Percentiles rank a stretch among this genome's conserved stretches.
These are phyloP conservation scores for Dinochytrium kinnereticum DNA, from an alignment of 371 early-diverging fungal species.

Conservation along the genomic window DNA sequence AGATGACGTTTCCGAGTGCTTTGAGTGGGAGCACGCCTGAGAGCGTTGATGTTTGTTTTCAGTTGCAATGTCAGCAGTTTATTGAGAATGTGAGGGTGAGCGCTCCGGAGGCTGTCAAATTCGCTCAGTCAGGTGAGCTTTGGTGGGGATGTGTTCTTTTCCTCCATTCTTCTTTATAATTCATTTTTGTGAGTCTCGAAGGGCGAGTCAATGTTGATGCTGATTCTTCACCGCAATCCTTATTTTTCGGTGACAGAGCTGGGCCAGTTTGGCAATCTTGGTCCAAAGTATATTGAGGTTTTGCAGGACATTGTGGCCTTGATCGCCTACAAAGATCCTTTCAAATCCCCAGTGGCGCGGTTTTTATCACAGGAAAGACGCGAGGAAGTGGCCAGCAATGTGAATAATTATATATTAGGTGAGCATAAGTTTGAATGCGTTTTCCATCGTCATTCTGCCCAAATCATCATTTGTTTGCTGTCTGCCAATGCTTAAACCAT, in stretches of 20 bases:
- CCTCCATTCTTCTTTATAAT: too few species aligned
- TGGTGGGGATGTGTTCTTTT: too few species aligned
- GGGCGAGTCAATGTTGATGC: background rate
- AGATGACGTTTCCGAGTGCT: constrained; percentile 21
- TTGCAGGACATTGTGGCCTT: constrained; percentile 50
- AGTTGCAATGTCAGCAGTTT: constrained; percentile 52
- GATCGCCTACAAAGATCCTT: constrained; percentile 55
- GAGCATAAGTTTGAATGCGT: too few species aligned
- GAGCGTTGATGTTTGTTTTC: constrained; percentile 39
- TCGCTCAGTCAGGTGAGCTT: constrained; percentile 48
- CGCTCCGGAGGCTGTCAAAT: constrained; percentile 46
- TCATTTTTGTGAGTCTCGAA: constrained; percentile 7
- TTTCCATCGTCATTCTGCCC: too few species aligned
- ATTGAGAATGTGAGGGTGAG: constrained; percentile 46
- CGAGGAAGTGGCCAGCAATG: constrained; percentile 46
- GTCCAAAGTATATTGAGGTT: constrained; percentile 33
- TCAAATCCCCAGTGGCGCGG: constrained; percentile 45
- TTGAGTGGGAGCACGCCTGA: constrained; percentile 33
- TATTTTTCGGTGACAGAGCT: constrained; percentile 45
- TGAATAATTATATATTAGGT: constrained; percentile 53
- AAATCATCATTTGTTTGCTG: too few species aligned
- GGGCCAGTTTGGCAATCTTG: constrained; percentile 31
- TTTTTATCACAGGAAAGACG: constrained; percentile 43
- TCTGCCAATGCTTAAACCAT: background rate
- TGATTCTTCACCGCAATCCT: too few species aligned